These are phyloP conservation scores for Candida coquimbonensis DNA, from an alignment of 805 yeast genomes.

Conservation along the genomic window DNA sequence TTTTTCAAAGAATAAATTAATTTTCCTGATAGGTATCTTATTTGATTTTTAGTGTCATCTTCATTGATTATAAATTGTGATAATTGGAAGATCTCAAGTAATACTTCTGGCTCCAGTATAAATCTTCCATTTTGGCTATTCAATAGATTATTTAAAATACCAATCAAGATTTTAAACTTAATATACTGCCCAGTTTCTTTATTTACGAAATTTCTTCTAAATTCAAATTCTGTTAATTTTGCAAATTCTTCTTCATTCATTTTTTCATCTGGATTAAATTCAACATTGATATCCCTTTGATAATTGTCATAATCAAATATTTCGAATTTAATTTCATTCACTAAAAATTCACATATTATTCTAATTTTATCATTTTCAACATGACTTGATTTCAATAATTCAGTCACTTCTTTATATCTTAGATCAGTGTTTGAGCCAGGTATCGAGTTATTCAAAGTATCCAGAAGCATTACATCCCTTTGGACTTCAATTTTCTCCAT, in stretches of 20 bases:
- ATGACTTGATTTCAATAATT: constrained; percentile 1
- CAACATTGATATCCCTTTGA: background rate
- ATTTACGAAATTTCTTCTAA: constrained; percentile 5
- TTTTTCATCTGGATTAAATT: background rate
- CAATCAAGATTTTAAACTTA: constrained; percentile 12
- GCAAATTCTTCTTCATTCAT: constrained; percentile 5
- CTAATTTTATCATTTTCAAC: constrained; percentile 10
- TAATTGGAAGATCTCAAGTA: constrained; percentile 31
- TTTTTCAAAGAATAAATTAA: constrained; percentile 34
- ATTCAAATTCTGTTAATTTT: constrained; percentile 13
- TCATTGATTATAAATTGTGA: constrained; percentile 32
- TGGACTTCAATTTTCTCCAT: constrained; percentile 7
- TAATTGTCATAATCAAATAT: constrained; percentile 5
- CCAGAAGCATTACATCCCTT: constrained; percentile 12
- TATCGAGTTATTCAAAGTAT: constrained; percentile 14
- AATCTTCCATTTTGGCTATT: constrained; percentile 4
- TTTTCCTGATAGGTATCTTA: constrained; percentile 32
- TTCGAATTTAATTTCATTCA: constrained; percentile 13
- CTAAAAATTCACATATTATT: constrained; percentile 9
- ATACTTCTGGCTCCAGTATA: constrained; percentile 26
- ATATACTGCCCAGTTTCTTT: constrained; percentile 10
- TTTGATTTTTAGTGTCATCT: constrained; percentile 26
- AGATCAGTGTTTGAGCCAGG: constrained; percentile 18
- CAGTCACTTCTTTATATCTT: constrained; percentile 11
- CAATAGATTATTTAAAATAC: constrained; percentile 10